These are phyloP conservation scores for Myxozyma mucilagina DNA, from an alignment of 805 yeast species.

Conservation along the genomic window DNA sequence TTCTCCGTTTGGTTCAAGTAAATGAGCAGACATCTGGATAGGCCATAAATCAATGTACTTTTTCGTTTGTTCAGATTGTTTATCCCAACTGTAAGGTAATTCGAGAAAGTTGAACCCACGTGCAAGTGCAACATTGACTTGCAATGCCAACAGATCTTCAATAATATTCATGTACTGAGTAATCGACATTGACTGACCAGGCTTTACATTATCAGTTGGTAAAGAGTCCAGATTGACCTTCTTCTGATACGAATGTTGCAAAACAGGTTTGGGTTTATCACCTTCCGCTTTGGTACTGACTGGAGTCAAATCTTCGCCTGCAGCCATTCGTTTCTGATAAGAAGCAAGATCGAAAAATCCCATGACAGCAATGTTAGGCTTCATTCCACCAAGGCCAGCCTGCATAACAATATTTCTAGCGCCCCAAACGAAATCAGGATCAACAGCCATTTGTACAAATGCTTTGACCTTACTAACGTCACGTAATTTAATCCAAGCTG, in stretches of 20 bases:
- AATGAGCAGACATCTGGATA: slow-evolving; percentile 90
- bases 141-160: slow-evolving; percentile 85
- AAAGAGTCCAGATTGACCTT: slow-evolving; percentile 45
- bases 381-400: slow-evolving; percentile 98
- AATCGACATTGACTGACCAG: slow-evolving; percentile 66
- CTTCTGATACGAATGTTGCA: slow-evolving; percentile 25
- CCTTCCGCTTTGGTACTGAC: slow-evolving; percentile 18
- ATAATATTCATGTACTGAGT: slow-evolving; percentile 89
- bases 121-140: slow-evolving; percentile 90
- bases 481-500: slow-evolving; percentile 81
- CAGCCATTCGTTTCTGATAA: slow-evolving; percentile 6
- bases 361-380: slow-evolving; percentile 88
- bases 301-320: slow-evolving; percentile 8
- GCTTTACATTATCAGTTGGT: slow-evolving; percentile 79
- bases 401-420: slow-evolving; percentile 88
- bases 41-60: slow-evolving; percentile 86
- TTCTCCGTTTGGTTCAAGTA: slow-evolving; percentile 62
- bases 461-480: slow-evolving; percentile 82
- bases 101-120: slow-evolving; percentile 72
- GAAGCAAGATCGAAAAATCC: slow-evolving; percentile 69
- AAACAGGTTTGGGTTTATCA: not conserved
- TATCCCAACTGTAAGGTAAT: slow-evolving; percentile 51
- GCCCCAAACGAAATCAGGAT: slow-evolving; percentile 91
- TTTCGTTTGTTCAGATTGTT: slow-evolving; percentile 38
- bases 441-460: slow-evolving; percentile 87